phyloP scores from a whole-genome alignment of 805 yeast species.

The Yamadazyma nakazawae region DNA sequence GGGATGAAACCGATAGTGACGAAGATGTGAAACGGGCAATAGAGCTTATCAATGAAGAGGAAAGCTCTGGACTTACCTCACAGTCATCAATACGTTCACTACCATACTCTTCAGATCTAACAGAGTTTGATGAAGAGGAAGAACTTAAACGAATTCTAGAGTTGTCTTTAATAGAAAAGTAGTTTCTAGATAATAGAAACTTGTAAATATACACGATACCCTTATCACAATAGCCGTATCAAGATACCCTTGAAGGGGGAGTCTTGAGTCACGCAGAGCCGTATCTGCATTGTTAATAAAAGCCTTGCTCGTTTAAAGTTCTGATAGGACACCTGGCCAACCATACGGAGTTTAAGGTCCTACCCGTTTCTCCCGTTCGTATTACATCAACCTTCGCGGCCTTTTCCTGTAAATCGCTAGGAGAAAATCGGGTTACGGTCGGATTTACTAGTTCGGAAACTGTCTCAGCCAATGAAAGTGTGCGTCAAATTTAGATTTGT shows the following conservation, averaged over 20 bases:
- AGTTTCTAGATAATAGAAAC: background rate
- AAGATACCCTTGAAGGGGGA: background rate
- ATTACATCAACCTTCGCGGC: background rate
- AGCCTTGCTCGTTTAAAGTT: too few relatives aligned
- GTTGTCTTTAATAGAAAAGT: conserved; percentile 11
- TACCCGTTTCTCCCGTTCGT: background rate
- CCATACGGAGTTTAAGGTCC: too few relatives aligned
- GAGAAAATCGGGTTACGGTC: background rate
- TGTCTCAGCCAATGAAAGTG: background rate
- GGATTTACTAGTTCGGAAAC: too few relatives aligned
- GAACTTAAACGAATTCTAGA: conserved; percentile 12
- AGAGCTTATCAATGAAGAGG: background rate
- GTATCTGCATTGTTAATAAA: background rate
- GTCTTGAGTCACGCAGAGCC: background rate
- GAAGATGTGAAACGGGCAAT: conserved; percentile 1
- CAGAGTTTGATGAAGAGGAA: conserved; percentile 7
- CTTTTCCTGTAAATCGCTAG: background rate
- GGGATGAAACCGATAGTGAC: background rate
- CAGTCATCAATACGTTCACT: background rate
- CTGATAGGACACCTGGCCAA: too few relatives aligned
- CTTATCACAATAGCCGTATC: background rate
- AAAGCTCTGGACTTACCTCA: background rate
- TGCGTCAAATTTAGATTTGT: background rate
- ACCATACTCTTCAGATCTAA: background rate
- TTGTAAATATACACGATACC: background rate